Conservation (phyloP, 306 rosid species). For the Cyclanthera cordifolia region DNA sequence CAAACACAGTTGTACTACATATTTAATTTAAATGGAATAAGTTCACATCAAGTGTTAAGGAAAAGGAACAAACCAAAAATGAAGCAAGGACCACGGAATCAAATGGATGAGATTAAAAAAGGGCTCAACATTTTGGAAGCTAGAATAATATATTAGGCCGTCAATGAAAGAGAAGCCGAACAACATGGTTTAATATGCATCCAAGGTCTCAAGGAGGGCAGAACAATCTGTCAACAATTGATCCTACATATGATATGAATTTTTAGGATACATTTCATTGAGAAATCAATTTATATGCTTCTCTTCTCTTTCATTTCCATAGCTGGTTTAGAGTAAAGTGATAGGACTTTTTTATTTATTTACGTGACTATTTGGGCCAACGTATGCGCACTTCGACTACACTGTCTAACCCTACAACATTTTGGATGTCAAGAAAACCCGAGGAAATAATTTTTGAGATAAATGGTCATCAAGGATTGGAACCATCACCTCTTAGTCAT, state of each 20-base stretch:
- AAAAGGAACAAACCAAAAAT: background rate
- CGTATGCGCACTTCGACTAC: too few species aligned
- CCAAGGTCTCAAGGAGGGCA: background rate
- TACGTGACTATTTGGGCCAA: too few species aligned
- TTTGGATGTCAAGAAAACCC: too few species aligned
- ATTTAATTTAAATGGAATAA: constrained; percentile 15
- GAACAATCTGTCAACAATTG: background rate
- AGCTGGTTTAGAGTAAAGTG: background rate
- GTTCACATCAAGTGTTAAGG: background rate
- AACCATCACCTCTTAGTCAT: too few species aligned
- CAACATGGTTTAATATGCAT: background rate
- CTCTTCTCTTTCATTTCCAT: background rate
- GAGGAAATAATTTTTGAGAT: too few species aligned
- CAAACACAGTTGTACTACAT: constrained; percentile 73
- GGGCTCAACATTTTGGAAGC: background rate
- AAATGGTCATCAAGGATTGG: too few species aligned
- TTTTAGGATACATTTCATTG: background rate
- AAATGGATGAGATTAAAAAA: background rate
- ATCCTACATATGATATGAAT: background rate
- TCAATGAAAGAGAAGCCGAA: background rate
- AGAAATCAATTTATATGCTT: background rate
- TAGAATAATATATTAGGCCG: background rate
- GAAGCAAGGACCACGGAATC: constrained; percentile 6
- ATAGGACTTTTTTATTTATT: too few species aligned
- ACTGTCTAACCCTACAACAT: too few species aligned